Evolutionary conservation across 1,139 yeast genomes (phyloP).

Genomic region (Kodamaea sp.): DNA sequence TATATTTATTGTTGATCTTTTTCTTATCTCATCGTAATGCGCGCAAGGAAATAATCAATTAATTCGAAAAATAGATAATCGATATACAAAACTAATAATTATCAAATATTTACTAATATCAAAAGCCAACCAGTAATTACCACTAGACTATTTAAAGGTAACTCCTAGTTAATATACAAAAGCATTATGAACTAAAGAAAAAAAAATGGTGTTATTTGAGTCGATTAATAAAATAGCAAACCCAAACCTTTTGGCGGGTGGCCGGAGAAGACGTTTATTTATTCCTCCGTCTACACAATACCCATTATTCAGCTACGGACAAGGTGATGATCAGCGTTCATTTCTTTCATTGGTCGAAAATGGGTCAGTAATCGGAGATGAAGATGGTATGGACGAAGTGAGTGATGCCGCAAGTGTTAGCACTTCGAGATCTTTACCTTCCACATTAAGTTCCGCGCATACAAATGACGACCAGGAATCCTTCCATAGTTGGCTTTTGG

Average conservation of each 20-base stretch:
- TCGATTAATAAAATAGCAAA: slow-evolving; percentile 42
- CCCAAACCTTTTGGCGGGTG: slow-evolving; percentile 38
- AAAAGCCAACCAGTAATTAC: too few species aligned
- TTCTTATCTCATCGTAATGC: neutral
- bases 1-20: neutral
- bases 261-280: slow-evolving; percentile 44
- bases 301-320: slow-evolving; percentile 63
- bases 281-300: slow-evolving; percentile 72
- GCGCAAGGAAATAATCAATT: too few species aligned
- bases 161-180: neutral
- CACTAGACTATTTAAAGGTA: too few species aligned
- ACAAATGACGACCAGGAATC: slow-evolving; percentile 53
- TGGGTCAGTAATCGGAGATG: slow-evolving; percentile 38
- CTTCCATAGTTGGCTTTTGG: slow-evolving; percentile 56
- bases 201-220: slow-evolving; percentile 39
- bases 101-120: too few species aligned
- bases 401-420: slow-evolving; percentile 53
- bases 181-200: neutral
- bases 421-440: slow-evolving; percentile 60
- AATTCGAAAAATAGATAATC: too few species aligned
- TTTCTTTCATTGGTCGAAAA: slow-evolving; percentile 47
- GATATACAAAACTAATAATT: too few species aligned
- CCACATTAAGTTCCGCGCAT: slow-evolving; percentile 50
- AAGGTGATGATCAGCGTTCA: slow-evolving; percentile 62
- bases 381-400: slow-evolving; percentile 38